Evolutionary conservation across 257 asterid genomes (phyloP).

Genomic region (Jaltomata sinuosa): DNA sequence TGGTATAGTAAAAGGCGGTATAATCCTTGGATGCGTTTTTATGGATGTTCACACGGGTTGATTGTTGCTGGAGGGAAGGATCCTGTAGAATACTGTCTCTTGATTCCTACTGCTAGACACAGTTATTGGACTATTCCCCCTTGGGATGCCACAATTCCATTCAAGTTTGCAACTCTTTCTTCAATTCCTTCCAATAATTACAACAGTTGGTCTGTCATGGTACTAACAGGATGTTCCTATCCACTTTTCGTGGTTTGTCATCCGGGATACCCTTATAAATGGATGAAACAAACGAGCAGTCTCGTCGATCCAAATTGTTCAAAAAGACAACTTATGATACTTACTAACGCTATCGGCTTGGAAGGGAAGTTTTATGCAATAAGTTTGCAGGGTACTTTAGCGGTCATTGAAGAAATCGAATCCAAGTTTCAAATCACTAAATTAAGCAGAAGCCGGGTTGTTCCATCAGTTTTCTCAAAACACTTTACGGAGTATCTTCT

Average conservation of each 20-base stretch:
- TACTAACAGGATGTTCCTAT: slow-evolving; percentile 4
- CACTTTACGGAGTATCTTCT: slow-evolving; percentile 17
- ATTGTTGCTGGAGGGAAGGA: background rate
- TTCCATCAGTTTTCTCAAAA: slow-evolving; percentile 4
- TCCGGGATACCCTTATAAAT: background rate
- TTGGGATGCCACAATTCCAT: slow-evolving; percentile 13
- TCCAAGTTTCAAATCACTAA: slow-evolving; percentile 4
- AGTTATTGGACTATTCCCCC: background rate
- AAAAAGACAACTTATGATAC: slow-evolving; percentile 1
- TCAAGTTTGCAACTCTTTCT: slow-evolving; percentile 7
- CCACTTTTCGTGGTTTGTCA: background rate
- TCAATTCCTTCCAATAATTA: background rate
- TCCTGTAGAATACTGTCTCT: background rate
- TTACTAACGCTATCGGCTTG: slow-evolving; percentile 8
- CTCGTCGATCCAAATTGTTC: background rate
- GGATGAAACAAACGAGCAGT: background rate
- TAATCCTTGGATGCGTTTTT: background rate
- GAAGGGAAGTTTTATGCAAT: slow-evolving; percentile 1
- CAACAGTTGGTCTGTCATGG: background rate
- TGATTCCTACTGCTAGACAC: background rate
- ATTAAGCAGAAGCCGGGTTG: slow-evolving; percentile 4
- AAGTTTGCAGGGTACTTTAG: no score
- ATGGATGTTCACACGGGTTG: slow-evolving; percentile 7
- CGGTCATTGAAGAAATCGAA: no score
- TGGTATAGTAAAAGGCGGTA: background rate